Percentiles rank a stretch among this genome's conserved stretches.
Conservation (phyloP, 768 basidiomycete species). For the Mycena latifolia region DNA sequence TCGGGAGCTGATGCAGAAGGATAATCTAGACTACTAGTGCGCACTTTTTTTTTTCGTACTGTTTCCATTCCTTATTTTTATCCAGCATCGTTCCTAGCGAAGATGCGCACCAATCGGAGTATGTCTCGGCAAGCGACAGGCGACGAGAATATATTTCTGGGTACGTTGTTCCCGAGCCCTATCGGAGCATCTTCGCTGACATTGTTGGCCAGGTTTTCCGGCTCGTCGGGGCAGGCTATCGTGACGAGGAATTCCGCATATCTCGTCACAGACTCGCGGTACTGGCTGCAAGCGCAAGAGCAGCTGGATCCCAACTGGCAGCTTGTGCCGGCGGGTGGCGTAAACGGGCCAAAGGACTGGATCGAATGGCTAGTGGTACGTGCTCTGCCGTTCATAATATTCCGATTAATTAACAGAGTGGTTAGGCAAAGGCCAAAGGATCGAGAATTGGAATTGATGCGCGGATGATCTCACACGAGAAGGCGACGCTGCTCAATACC, state of each 20-base stretch:
- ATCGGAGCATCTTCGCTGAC: background rate
- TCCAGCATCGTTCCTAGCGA: conserved; percentile 81
- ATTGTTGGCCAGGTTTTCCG: conserved; percentile 68
- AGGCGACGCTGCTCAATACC: conserved; percentile 69
- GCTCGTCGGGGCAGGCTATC: conserved; percentile 79
- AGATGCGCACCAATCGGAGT: conserved; percentile 89
- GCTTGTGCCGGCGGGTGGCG: conserved; percentile 67
- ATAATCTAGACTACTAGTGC: conserved; percentile 82
- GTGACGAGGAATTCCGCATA: conserved; percentile 77
- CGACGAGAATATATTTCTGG: conserved; percentile 84
- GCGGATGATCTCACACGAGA: conserved; percentile 83
- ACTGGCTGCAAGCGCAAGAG: conserved; percentile 82
- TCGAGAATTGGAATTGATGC: conserved; percentile 86
- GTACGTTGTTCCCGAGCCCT: conserved; percentile 48
- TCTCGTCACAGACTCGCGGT: conserved; percentile 83
- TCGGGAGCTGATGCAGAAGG: conserved; percentile 74
- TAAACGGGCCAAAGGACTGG: conserved; percentile 76
- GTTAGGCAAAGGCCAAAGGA: conserved; percentile 53
- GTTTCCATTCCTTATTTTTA: conserved; percentile 11
- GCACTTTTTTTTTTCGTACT: conserved; percentile 43
- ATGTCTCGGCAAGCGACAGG: conserved; percentile 81
- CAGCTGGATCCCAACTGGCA: conserved; percentile 84
- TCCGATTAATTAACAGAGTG: conserved; percentile 5
- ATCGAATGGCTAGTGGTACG: conserved; percentile 80
- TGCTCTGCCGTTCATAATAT: conserved; percentile 16